Conservation (phyloP, 1,139 yeast species). For the Torulaspora pretoriensis region DNA sequence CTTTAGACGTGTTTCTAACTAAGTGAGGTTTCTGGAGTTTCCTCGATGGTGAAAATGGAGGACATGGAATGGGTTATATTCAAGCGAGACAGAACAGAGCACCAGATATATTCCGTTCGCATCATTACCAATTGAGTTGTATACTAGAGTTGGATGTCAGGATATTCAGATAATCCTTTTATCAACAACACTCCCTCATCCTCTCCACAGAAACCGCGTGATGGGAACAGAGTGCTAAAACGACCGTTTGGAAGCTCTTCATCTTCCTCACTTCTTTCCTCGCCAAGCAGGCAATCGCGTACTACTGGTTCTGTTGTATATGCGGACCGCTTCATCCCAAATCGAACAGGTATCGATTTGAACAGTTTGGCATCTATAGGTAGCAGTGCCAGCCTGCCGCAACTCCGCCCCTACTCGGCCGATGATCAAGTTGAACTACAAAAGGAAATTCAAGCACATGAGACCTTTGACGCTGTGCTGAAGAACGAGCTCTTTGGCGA, state of each 20-base stretch:
- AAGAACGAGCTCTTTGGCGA: constrained; percentile 92
- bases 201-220: constrained; percentile 28
- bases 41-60: neutral
- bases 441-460: constrained; percentile 76
- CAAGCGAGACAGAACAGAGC: neutral
- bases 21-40: neutral
- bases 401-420: constrained; percentile 27
- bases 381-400: constrained; percentile 42
- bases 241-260: constrained; percentile 26
- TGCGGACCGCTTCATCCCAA: constrained; percentile 85
- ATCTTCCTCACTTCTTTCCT: constrained; percentile 26
- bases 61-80: neutral
- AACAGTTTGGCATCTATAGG: constrained; percentile 77
- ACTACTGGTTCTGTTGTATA: constrained; percentile 38
- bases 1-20: neutral
- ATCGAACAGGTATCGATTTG: constrained; percentile 75
- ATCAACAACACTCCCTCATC: constrained; percentile 34
- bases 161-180: constrained; percentile 28
- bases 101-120: neutral
- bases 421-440: constrained; percentile 65
- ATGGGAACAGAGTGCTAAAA: constrained; percentile 21
- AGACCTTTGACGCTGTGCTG: constrained; percentile 79
- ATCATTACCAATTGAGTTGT: neutral
- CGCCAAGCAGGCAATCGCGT: constrained; percentile 33
- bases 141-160: constrained; percentile 13